Evolutionary conservation across 2,329 filamentous ascomycete species (phyloP).

Genomic region (Paecilomyces formosus): DNA sequence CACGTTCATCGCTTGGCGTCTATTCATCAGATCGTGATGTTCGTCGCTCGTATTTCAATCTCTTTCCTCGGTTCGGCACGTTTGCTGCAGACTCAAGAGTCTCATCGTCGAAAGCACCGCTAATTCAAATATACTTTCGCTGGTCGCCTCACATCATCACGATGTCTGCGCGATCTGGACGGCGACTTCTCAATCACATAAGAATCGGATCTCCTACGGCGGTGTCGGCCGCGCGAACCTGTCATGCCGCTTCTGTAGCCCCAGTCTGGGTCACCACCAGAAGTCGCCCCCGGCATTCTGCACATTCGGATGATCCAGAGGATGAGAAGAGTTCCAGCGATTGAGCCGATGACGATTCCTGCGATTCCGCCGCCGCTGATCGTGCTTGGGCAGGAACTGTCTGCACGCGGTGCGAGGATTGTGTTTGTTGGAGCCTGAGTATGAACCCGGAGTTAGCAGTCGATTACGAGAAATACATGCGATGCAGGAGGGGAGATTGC

Average conservation of each 20-base stretch:
- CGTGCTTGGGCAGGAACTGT: slow-evolving; percentile 16
- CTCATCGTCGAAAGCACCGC: neutral
- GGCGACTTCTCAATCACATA: neutral
- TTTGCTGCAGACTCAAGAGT: neutral
- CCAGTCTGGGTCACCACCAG: slow-evolving; percentile 14
- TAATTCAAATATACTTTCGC: neutral
- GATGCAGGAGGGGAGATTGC: neutral
- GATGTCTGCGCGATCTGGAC: neutral
- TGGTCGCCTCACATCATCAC: neutral
- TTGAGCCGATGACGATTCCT: slow-evolving; percentile 33
- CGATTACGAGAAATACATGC: neutral
- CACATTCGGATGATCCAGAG: slow-evolving; percentile 29
- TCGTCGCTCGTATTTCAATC: neutral
- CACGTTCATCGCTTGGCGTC: neutral
- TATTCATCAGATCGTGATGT: neutral
- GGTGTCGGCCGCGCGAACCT: slow-evolving; percentile 8
- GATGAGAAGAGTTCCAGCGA: slow-evolving; percentile 27
- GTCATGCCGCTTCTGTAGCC: slow-evolving; percentile 11
- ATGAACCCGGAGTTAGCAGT: neutral
- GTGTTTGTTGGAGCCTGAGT: neutral
- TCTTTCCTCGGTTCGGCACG: neutral
- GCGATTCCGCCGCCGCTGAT: slow-evolving; percentile 30
- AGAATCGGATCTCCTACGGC: slow-evolving; percentile 10
- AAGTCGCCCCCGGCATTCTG: slow-evolving; percentile 13
- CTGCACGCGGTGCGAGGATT: neutral